Conservation (phyloP, 768 basidiomycete genomes). For the Tulasnella sp. region DNA sequence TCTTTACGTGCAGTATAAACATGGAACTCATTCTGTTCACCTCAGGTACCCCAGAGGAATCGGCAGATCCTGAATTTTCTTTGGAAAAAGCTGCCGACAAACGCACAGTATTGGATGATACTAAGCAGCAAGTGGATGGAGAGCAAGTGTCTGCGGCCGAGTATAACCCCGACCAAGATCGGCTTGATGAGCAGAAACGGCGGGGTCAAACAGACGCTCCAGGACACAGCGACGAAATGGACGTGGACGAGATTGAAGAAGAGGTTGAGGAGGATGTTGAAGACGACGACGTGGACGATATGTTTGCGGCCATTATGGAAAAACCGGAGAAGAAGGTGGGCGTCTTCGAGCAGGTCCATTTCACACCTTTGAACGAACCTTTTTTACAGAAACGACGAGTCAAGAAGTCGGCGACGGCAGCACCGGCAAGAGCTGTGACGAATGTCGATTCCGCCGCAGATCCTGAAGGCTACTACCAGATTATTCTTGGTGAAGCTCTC, state of each 20-base stretch:
- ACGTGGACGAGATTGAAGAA: conserved; percentile 48
- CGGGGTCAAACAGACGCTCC: conserved; percentile 47
- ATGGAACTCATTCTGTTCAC: conserved; percentile 30
- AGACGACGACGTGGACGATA: conserved; percentile 88
- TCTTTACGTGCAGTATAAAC: background rate
- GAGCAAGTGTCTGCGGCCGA: conserved; percentile 88
- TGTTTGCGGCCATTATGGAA: conserved; percentile 73
- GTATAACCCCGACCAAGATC: conserved; percentile 81
- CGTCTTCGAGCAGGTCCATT: background rate
- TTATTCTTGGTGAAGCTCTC: conserved; percentile 90
- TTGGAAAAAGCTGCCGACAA: conserved; percentile 51
- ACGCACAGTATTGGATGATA: conserved; percentile 50
- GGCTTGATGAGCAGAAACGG: conserved; percentile 76
- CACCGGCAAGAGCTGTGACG: conserved; percentile 41
- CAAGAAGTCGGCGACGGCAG: background rate
- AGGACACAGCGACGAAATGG: conserved; percentile 37
- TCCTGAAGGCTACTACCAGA: conserved; percentile 90
- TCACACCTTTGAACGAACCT: conserved; percentile 18
- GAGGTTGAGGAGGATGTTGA: conserved; percentile 60
- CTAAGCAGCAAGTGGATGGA: conserved; percentile 42
- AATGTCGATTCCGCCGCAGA: conserved; percentile 88
- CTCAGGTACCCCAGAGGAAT: conserved; percentile 27
- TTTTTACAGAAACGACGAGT: conserved; percentile 15
- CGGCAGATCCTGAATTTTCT: conserved; percentile 22
- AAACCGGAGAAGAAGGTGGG: conserved; percentile 51